phyloP scores from a whole-genome alignment of 805 yeast species.

The Wickerhamiella allomyrinae region DNA sequence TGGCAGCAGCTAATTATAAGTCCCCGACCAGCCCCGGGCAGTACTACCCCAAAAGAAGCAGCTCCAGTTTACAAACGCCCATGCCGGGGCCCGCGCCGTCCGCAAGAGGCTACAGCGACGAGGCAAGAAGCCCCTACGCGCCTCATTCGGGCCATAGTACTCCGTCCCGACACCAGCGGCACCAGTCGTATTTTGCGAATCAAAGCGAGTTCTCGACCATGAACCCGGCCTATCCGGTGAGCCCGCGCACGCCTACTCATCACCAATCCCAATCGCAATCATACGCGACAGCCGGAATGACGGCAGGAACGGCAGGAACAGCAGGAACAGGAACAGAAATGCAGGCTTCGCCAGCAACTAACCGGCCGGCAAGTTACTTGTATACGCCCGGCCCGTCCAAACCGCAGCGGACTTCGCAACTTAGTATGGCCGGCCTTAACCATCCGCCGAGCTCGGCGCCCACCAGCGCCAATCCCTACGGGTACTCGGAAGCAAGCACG shows the following conservation, averaged over 20 bases:
- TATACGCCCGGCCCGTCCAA: too few species aligned
- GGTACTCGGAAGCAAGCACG: not conserved
- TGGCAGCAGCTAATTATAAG: not conserved
- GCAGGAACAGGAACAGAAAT: too few species aligned
- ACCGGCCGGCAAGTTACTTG: too few species aligned
- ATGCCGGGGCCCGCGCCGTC: not conserved
- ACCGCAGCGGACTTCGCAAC: not conserved
- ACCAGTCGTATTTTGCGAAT: conserved; percentile 2
- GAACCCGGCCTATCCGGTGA: conserved; percentile 2
- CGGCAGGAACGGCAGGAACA: not conserved
- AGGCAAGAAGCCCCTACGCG: not conserved
- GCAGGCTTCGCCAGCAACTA: not conserved
- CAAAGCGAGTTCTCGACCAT: not conserved
- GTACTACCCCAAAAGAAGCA: not conserved
- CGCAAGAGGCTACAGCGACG: not conserved
- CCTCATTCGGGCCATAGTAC: conserved; percentile 1
- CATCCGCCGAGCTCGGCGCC: conserved; percentile 1
- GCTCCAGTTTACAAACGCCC: not conserved
- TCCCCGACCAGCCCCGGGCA: not conserved
- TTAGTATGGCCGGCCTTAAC: not conserved
- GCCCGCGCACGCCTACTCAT: conserved; percentile 1
- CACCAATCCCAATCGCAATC: not conserved
- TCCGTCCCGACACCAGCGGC: conserved; percentile 4
- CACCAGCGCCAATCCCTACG: not conserved
- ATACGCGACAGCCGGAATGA: not conserved